These are phyloP conservation scores for Exserohilum rostratum DNA, from an alignment of 2,329 filamentous ascomycete genomes.

Conservation along the genomic window DNA sequence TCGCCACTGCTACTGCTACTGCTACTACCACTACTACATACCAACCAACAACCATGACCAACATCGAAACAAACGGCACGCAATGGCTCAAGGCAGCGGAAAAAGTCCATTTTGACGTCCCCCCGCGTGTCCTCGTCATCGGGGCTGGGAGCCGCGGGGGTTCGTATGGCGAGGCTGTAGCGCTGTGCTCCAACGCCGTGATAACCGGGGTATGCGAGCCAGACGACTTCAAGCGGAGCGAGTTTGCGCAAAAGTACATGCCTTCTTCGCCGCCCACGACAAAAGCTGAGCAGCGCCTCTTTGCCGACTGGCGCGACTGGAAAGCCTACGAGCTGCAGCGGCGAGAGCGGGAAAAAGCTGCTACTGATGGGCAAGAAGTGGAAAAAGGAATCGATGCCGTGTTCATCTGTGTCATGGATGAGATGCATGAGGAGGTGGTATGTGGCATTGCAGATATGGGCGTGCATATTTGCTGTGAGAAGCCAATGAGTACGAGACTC, in stretches of 20 bases:
- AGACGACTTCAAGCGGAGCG: slow-evolving; percentile 73
- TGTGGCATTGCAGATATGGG: slow-evolving; percentile 70
- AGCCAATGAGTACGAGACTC: slow-evolving; percentile 83
- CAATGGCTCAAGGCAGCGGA: slow-evolving; percentile 22
- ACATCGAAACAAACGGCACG: neutral
- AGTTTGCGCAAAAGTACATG: slow-evolving; percentile 74
- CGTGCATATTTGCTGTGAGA: slow-evolving; percentile 92
- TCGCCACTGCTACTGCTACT: too few species aligned
- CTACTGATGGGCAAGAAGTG: slow-evolving; percentile 19
- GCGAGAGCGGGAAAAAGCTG: slow-evolving; percentile 58
- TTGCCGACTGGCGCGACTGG: slow-evolving; percentile 76
- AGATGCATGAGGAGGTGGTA: slow-evolving; percentile 84
- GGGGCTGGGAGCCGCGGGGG: slow-evolving; percentile 49
- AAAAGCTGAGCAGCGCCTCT: slow-evolving; percentile 68
- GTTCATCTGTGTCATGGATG: slow-evolving; percentile 80
- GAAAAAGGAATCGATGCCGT: slow-evolving; percentile 59
- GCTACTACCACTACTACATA: neutral
- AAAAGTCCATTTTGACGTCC: slow-evolving; percentile 20
- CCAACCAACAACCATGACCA: neutral
- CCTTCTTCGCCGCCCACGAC: slow-evolving; percentile 40
- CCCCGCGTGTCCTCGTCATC: slow-evolving; percentile 46
- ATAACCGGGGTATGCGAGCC: slow-evolving; percentile 85
- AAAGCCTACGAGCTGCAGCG: slow-evolving; percentile 72
- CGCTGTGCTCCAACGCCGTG: slow-evolving; percentile 55
- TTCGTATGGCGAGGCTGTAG: slow-evolving; percentile 41